Evolutionary conservation across 225 moss, liverwort and hornwort genomes (phyloP).

Genomic region (Ulota crispa): DNA sequence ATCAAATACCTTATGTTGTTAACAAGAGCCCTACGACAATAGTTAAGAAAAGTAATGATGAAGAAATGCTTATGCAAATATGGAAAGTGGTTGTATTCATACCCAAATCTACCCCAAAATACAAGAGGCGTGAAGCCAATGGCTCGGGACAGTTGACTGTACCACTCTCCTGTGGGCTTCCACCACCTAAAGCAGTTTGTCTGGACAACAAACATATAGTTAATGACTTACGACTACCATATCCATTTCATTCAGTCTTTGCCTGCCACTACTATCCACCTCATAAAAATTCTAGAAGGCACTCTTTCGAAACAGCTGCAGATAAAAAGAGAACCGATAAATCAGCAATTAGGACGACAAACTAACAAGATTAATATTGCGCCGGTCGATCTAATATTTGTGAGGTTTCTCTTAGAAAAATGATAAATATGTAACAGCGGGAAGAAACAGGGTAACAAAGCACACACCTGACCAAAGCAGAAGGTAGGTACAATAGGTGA

Average conservation of each 20-base stretch:
- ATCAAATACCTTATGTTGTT: neutral
- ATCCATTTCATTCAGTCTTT: neutral
- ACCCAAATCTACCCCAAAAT: conserved; percentile 93
- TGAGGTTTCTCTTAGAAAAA: neutral
- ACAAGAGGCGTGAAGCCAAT: conserved; percentile 89
- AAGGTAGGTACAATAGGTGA: conserved; percentile 82
- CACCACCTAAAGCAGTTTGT: conserved; percentile 70
- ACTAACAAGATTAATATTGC: neutral
- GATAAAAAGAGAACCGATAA: neutral
- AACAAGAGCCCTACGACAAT: neutral
- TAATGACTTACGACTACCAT: neutral
- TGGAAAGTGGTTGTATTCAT: conserved; percentile 18
- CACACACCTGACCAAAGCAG: conserved; percentile 89
- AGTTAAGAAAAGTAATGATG: neutral
- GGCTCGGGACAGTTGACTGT: conserved; percentile 60
- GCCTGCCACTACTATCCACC: neutral
- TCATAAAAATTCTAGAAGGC: neutral
- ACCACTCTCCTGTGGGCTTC: conserved; percentile 85
- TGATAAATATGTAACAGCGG: conserved; percentile 1
- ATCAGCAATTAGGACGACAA: neutral
- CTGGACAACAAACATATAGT: conserved; percentile 34
- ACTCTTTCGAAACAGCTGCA: neutral
- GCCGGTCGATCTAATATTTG: neutral
- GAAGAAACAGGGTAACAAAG: neutral
- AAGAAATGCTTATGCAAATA: neutral